Base-by-base conservation (phyloP, 768 basidiomycete species). In the Hydnum rufescens region DNA sequence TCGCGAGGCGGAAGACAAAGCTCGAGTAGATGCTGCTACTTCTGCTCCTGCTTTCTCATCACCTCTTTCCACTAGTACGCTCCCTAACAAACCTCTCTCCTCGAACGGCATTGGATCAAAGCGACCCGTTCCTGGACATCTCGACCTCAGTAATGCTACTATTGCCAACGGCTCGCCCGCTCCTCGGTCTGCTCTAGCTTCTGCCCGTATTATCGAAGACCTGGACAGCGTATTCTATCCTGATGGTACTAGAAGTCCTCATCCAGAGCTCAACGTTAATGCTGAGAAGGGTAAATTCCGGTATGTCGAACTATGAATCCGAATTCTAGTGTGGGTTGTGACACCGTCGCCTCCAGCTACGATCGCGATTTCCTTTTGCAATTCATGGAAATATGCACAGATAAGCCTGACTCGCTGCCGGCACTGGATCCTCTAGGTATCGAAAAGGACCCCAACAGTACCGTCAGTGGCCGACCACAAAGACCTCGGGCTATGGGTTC, bases 341-440 rank as follows among this genome's bases (percentile, higher is more conserved):
- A 22, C 4, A 32, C 1, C 26, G 34, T 23, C 28, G 43, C 29
- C 53, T 55, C 50, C 57, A 88, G 93, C 61, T 99, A 99, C 64
- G 89, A 96, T 64, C 88, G 92, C 32, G 88, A 92, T 19, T 99
- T 99, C 77, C 74, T 99, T 25, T 67, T 99, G 54, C 93, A 99
- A 63, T 99, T 99, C 70, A 90, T 95, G 85, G 67, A 69, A 23
- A 67, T 93, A 55, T 99, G 95, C 73, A 85, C 78, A 65, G 93
- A 96, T 68, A 92, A 90, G 66, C 93, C 95, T 2, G 88, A 86
- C 51, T 72, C 75, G 52, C 78, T 96, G 26, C 88, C 89, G 36
- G 77, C 87, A 55, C 74, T 96, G 52, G 88, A 89, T 58, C 80
- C 82, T 5, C 81, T 97, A 60, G 93, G 93, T 52, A 76, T 96